Evolutionary conservation across 2,329 filamentous ascomycete genomes (phyloP), one percentile per base, ranked within the genome.

Genomic region (Ascochyta rabiei): DNA sequence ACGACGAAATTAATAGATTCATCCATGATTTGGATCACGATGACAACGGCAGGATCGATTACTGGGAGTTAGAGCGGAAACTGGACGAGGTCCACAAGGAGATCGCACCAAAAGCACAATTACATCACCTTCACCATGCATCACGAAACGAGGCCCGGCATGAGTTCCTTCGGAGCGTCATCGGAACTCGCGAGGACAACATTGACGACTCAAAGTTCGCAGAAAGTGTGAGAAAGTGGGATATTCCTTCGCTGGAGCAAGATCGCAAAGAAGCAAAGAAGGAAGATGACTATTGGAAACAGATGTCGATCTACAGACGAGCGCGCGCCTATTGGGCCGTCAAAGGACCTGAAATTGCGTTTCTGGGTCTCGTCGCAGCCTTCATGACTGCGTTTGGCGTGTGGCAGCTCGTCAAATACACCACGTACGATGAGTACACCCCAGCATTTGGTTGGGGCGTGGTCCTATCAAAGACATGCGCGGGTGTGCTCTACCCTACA

Each of bases 401-500:
- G 8, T 85, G 83, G 82, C 82, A 86, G 60, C 70, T 82, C 10
- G 75, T 83, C 64, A 84, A 81, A 56, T 85, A 84, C 62, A 66
- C 79, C 41, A 79, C 75, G 0, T 76, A 73, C 1, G 62, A 70
- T 0, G 58, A 74, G 10, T 83, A 81, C 53, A 77, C 78, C 15
- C 77, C 75, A 13, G 82, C 79, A 0, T 80, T 84, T 16, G 83
- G 82, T 12, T 84, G 82, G 81, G 83, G 83, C 6, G 78, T 83
- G 7, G 80, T 83, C 4, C 64, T 86, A 44, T 80, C 83, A 3
- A 86, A 85, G 68, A 79, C 80, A 0, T 80, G 75, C 38, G 82
- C 83, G 9, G 84, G 84, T 3, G 79, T 80, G 0, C 62, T 86
- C 1, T 85, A 84, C 43, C 82, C 82, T 16, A 84, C 82, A 1